phyloP scores from a whole-genome alignment of 2,329 filamentous ascomycete species.

The Diaporthe citri region DNA sequence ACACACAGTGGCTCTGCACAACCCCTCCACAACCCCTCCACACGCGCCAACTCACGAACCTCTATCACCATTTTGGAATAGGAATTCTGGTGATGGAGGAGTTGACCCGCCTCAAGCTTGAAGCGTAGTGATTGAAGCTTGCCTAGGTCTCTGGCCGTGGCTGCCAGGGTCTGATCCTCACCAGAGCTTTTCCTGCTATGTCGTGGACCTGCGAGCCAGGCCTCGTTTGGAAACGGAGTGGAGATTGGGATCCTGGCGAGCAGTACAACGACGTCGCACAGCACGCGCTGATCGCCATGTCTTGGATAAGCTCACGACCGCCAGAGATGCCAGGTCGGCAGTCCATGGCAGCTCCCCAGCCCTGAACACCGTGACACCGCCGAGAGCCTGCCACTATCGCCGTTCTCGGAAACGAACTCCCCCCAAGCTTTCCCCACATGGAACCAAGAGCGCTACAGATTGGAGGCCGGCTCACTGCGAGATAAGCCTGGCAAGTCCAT shows the following conservation, averaged over 20 bases:
- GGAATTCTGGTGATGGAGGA: too few species aligned
- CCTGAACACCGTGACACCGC: conserved; percentile 12
- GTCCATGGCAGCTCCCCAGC: neutral
- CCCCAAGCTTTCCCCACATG: conserved; percentile 12
- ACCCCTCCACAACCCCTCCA: too few species aligned
- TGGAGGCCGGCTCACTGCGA: conserved; percentile 4
- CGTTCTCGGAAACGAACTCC: neutral
- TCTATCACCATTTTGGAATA: too few species aligned
- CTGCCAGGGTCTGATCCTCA: neutral
- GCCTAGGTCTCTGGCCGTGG: too few species aligned
- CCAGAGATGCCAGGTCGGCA: too few species aligned
- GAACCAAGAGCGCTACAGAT: neutral
- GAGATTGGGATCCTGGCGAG: neutral
- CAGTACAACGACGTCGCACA: neutral
- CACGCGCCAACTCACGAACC: too few species aligned
- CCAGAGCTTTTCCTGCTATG: neutral
- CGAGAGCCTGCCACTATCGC: conserved; percentile 10
- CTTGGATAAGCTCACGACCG: neutral
- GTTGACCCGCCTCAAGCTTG: too few species aligned
- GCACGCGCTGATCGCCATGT: neutral
- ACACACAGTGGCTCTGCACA: too few species aligned
- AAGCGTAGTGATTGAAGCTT: too few species aligned
- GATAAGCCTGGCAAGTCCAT: conserved; percentile 9
- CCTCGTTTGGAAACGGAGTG: neutral
- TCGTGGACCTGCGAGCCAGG: neutral